Percentiles rank a stretch among this genome's conserved stretches.
Conservation (phyloP, 2,329 filamentous ascomycete genomes). For the Calonectria henricotiae region DNA sequence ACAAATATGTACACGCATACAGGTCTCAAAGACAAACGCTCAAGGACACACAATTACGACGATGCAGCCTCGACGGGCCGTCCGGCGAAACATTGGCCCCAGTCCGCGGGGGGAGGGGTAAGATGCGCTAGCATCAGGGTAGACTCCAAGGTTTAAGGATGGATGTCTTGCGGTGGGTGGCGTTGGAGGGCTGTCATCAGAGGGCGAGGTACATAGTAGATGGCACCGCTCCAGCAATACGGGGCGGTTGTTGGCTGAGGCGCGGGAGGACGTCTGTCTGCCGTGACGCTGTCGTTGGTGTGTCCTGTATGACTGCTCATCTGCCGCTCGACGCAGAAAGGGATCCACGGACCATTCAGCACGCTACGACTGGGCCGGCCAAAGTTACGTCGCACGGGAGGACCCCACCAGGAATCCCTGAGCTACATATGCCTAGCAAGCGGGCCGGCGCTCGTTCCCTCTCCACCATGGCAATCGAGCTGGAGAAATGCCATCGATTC, state of each 20-base stretch:
- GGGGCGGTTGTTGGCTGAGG: slow-evolving; percentile 18
- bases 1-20: neutral
- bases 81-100: slow-evolving; percentile 46
- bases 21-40: neutral
- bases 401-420: slow-evolving; percentile 40
- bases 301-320: slow-evolving; percentile 21
- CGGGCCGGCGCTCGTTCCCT: slow-evolving; percentile 38
- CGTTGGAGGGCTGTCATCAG: slow-evolving; percentile 34
- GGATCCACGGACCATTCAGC: slow-evolving; percentile 21
- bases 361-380: slow-evolving; percentile 28
- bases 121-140: slow-evolving; percentile 22
- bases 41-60: slow-evolving; percentile 5
- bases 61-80: slow-evolving; percentile 34
- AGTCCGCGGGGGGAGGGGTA: slow-evolving; percentile 37
- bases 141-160: slow-evolving; percentile 32
- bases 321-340: slow-evolving; percentile 23
- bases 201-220: slow-evolving; percentile 15
- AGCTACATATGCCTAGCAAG: slow-evolving; percentile 39
- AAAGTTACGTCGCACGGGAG: slow-evolving; percentile 38
- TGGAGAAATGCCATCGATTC: slow-evolving; percentile 29
- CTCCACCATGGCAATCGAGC: slow-evolving; percentile 33
- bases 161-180: slow-evolving; percentile 37
- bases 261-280: slow-evolving; percentile 20
- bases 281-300: slow-evolving; percentile 17
- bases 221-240: slow-evolving; percentile 23